Percentiles rank a stretch among this genome's conserved stretches.
Conservation (phyloP, 164 flowering plant genomes). For the Brasenia schreberi region DNA sequence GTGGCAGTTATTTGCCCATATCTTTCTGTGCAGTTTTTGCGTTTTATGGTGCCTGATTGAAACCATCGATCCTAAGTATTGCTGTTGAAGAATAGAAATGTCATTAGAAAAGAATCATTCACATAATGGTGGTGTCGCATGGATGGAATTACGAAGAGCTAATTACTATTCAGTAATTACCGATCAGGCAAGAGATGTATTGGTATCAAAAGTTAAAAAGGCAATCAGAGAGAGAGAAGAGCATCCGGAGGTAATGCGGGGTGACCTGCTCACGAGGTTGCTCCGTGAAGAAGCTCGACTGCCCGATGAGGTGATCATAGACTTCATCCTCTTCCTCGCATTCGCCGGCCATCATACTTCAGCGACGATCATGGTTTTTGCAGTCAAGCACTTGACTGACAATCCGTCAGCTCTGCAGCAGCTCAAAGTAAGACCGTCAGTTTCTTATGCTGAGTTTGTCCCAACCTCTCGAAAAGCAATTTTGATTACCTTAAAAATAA, state of each 20-base stretch:
- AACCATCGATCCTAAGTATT: too few relatives aligned
- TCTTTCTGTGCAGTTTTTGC: too few relatives aligned
- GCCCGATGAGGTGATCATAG: neutral
- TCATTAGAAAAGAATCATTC: too few relatives aligned
- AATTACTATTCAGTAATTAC: neutral
- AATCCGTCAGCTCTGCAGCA: neutral
- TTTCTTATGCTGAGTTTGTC: neutral
- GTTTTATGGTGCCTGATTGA: too few relatives aligned
- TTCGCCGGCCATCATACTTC: slow-evolving; percentile 2
- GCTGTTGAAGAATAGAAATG: too few relatives aligned
- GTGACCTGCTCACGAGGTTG: slow-evolving; percentile 3
- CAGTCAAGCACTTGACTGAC: neutral
- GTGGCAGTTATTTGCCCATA: too few relatives aligned
- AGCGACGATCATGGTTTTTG: neutral
- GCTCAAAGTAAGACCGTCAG: neutral
- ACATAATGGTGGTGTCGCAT: too few relatives aligned
- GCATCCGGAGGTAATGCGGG: slow-evolving; percentile 1
- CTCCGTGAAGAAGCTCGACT: neutral
- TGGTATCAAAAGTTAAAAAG: neutral
- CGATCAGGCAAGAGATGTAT: neutral
- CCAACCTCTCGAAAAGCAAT: neutral
- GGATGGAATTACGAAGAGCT: too few relatives aligned
- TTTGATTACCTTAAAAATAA: neutral
- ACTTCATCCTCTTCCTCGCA: slow-evolving; percentile 1
- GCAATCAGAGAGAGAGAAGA: neutral